phyloP scores from a whole-genome alignment of 495 filamentous ascomycete genomes.

The Aspergillus cavernicola region DNA sequence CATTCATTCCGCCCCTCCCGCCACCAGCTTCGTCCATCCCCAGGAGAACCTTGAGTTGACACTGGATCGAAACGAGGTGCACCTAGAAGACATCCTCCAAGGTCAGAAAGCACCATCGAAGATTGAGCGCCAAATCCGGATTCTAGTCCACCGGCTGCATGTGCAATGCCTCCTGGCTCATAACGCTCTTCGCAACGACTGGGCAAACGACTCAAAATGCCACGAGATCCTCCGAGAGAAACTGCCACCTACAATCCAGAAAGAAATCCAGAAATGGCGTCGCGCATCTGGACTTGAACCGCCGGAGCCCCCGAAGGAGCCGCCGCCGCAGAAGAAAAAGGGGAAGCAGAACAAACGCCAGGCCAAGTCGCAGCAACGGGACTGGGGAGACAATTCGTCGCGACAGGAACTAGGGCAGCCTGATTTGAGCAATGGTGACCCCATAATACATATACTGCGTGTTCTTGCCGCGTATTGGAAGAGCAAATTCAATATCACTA shows the following conservation, averaged over 20 bases:
- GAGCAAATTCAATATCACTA: constrained; percentile 71
- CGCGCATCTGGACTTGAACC: constrained; percentile 58
- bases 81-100: constrained; percentile 54
- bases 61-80: constrained; percentile 56
- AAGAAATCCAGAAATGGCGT: constrained; percentile 74
- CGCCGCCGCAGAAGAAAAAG: constrained; percentile 39
- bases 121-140: constrained; percentile 71
- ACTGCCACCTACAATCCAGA: constrained; percentile 59
- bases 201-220: constrained; percentile 74
- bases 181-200: constrained; percentile 80
- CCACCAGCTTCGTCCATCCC: constrained; percentile 27
- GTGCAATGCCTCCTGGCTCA: constrained; percentile 87
- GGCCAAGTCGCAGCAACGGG: constrained; percentile 46
- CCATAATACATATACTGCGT: constrained; percentile 74
- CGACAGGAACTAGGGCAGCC: constrained; percentile 64
- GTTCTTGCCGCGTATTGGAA: constrained; percentile 80
- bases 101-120: constrained; percentile 85
- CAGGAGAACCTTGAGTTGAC: constrained; percentile 71
- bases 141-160: constrained; percentile 80
- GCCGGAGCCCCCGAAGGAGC: constrained; percentile 30
- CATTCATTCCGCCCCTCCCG: constrained; percentile 39
- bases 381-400: constrained; percentile 71
- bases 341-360: constrained; percentile 35
- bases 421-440: constrained; percentile 77
- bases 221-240: constrained; percentile 74